These are phyloP conservation scores for Solanum appendiculatum DNA, from an alignment of 257 asterid species.

Conservation along the genomic window DNA sequence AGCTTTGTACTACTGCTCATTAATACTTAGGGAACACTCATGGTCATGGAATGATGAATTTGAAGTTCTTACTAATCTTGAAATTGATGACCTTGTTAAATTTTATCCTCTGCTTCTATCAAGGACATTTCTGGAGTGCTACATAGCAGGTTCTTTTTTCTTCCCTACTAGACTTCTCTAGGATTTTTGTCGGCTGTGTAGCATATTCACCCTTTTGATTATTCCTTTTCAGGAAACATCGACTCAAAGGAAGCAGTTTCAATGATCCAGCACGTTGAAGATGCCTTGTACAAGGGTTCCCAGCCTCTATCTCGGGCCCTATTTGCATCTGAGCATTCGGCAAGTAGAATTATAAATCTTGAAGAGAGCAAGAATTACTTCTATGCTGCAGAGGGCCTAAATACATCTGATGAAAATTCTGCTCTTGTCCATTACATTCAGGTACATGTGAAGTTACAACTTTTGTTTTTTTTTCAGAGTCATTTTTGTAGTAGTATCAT, in stretches of 20 bases:
- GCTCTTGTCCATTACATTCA: constrained; percentile 90
- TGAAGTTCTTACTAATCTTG: constrained; percentile 69
- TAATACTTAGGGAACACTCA: constrained; percentile 61
- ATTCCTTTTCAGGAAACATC: constrained; percentile 56
- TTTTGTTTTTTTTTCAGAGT: neutral
- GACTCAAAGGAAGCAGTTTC: constrained; percentile 74
- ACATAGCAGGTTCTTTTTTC: constrained; percentile 54
- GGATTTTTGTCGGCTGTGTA: neutral
- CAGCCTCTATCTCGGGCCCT: constrained; percentile 54
- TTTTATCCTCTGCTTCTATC: constrained; percentile 79
- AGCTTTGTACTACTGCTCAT: constrained; percentile 71
- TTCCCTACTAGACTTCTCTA: neutral
- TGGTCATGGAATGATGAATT: constrained; percentile 75
- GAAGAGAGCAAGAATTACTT: constrained; percentile 53
- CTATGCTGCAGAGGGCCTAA: constrained; percentile 64
- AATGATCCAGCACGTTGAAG: constrained; percentile 61
- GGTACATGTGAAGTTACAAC: constrained; percentile 30
- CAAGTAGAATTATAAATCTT: constrained; percentile 72
- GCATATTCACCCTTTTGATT: neutral
- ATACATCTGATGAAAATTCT: constrained; percentile 91
- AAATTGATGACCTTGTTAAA: constrained; percentile 49
- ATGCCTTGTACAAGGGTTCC: constrained; percentile 62
- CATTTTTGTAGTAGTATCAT: neutral
- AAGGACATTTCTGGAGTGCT: constrained; percentile 80
- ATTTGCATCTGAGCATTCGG: constrained; percentile 67